Base-by-base conservation (phyloP, 768 basidiomycete species). In the Coprinopsis cinerea region DNA sequence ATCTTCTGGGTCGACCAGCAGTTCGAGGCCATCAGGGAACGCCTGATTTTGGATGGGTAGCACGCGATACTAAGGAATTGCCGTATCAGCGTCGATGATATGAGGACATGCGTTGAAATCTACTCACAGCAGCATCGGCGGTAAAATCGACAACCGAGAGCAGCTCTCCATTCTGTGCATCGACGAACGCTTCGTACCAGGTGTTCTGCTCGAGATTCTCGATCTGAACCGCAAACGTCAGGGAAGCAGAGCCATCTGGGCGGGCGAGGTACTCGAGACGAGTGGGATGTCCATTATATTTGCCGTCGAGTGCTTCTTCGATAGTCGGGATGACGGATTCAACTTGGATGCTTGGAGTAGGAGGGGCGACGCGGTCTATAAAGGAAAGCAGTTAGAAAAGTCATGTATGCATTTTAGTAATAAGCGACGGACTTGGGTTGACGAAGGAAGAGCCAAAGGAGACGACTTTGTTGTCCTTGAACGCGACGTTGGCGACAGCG, bases 161-260 rank as follows among this genome's bases (percentile, higher is more conserved):
- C 41, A 81, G 55, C 35, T 75, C 69, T 9, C 75, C 74, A 18
- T 71, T 64, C 48, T 75, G 72, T 14, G 75, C 78, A 50, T 77
- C 77, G 48, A 82, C 71, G 53, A 75, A 77, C 1, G 77, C 79
- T 61, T 82, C 77, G 55, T 70, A 72, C 78, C 78, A 81, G 18
- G 69, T 67, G 49, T 74, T 59, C 3, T 52, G 48, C 11, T 53
- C 54, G 24, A 55, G 48, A 58, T 67, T 66, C 51, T 60, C 61
- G 27, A 69, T 59, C 47, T 67, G 69, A 11, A 68, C 47, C 15
- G 62, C 65, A 56, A 75, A 67, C 9, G 68, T 64, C 20, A 77
- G 67, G 17, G 60, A 62, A 23, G 63, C 60, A 14, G 61, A 64
- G 7, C 68, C 68, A 52, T 73, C 71, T 2, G 66, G 59, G 47